Evolutionary conservation across 495 filamentous ascomycete genomes (phyloP).

Genomic region (Elasticomyces elasticus): DNA sequence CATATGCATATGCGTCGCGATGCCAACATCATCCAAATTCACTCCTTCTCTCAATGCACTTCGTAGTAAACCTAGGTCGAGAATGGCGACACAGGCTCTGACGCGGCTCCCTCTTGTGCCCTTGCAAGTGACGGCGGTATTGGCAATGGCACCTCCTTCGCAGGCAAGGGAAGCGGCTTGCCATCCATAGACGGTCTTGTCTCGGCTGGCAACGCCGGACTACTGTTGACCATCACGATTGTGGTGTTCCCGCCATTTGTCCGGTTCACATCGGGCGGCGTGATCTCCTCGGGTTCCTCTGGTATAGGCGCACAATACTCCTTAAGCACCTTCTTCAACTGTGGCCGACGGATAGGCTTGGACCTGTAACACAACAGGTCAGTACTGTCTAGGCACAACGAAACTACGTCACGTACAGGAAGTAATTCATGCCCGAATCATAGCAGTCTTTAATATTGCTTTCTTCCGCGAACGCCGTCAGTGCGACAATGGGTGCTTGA

Average conservation of each 20-base stretch:
- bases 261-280: not conserved
- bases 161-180: not conserved
- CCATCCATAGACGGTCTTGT: not conserved
- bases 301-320: conserved; percentile 51
- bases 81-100: conserved; percentile 4
- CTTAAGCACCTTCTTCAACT: conserved; percentile 75
- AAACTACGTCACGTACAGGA: conserved; percentile 24
- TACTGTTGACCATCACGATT: conserved; percentile 6
- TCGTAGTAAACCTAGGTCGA: not conserved
- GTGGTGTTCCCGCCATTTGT: conserved; percentile 7
- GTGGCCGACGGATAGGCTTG: conserved; percentile 77
- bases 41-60: not conserved
- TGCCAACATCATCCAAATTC: not conserved
- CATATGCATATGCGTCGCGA: not conserved
- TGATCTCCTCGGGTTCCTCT: conserved; percentile 36
- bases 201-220: not conserved
- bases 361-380: conserved; percentile 18
- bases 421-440: conserved; percentile 42
- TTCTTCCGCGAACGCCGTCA: conserved; percentile 85
- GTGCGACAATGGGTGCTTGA: conserved; percentile 76
- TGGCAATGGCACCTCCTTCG: not conserved
- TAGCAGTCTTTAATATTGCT: conserved; percentile 59
- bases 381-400: not conserved
- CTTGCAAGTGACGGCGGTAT: not conserved
- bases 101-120: not conserved